These are phyloP conservation scores for Hypoxylon sp. DNA, from an alignment of 2,329 filamentous ascomycete species.

Conservation along the genomic window DNA sequence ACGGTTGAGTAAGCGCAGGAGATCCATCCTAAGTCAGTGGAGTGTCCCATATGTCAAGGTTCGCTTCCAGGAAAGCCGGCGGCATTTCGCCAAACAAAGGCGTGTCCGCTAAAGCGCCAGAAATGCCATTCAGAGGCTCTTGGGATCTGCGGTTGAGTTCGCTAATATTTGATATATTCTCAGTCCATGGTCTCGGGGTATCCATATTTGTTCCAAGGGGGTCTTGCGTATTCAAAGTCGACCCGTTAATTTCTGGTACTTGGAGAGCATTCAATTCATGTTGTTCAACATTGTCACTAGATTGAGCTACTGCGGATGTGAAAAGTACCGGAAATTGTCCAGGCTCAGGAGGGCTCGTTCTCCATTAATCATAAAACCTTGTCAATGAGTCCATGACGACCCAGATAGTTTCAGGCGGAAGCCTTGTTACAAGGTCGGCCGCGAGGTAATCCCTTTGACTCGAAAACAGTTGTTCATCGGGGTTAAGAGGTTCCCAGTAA, in stretches of 20 bases:
- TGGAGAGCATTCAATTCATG: neutral
- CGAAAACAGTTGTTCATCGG: conserved; percentile 2
- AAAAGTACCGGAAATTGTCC: neutral
- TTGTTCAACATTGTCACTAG: neutral
- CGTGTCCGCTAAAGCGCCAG: neutral
- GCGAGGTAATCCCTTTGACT: neutral
- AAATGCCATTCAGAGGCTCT: neutral
- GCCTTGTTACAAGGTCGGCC: neutral
- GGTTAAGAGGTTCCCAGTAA: conserved; percentile 6
- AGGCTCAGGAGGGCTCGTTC: conserved; percentile 12
- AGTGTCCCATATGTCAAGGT: neutral
- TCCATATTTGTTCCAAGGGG: neutral
- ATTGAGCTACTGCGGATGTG: neutral
- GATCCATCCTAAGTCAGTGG: neutral
- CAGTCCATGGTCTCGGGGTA: neutral
- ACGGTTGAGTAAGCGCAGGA: neutral
- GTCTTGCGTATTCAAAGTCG: neutral
- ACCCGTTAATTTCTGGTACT: neutral
- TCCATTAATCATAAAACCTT: conserved; percentile 6
- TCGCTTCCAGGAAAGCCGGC: neutral
- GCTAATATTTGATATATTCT: neutral
- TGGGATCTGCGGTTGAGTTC: neutral
- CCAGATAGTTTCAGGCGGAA: neutral
- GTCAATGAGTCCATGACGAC: neutral
- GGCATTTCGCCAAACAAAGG: neutral